These are phyloP conservation scores for Alnus rubra DNA, from an alignment of 306 rosid genomes.

Conservation along the genomic window DNA sequence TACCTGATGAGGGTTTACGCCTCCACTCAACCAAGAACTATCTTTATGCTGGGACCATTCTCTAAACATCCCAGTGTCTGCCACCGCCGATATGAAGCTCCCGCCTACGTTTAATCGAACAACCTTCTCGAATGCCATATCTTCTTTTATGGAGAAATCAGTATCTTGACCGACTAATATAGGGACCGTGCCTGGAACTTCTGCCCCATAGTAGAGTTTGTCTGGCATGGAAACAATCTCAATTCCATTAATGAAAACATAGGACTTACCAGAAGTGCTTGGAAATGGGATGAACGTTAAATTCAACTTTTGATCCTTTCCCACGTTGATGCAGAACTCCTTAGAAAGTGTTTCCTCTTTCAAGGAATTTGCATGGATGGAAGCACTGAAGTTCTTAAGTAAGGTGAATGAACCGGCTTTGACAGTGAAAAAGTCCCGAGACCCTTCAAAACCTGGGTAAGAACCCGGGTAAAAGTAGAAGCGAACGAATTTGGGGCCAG, in stretches of 20 bases:
- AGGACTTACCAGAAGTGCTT: slow-evolving; percentile 19
- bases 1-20: neutral
- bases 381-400: slow-evolving; percentile 14
- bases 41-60: slow-evolving; percentile 11
- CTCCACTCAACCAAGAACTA: neutral
- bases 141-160: slow-evolving; percentile 1
- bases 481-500: slow-evolving; percentile 5
- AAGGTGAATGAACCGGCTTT: slow-evolving; percentile 36
- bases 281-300: slow-evolving; percentile 29
- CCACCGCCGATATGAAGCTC: slow-evolving; percentile 17
- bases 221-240: slow-evolving; percentile 48
- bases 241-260: slow-evolving; percentile 48
- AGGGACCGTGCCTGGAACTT: neutral
- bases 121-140: slow-evolving; percentile 36
- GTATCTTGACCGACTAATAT: too few species aligned
- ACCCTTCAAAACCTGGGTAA: slow-evolving; percentile 18
- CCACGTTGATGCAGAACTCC: slow-evolving; percentile 32
- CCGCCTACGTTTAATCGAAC: slow-evolving; percentile 45
- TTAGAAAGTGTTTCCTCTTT: neutral
- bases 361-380: neutral
- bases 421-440: slow-evolving; percentile 35
- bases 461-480: slow-evolving; percentile 36
- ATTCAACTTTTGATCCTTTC: slow-evolving; percentile 27
- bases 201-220: slow-evolving; percentile 8
- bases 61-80: slow-evolving; percentile 40